A percentile compares a stretch with the other conserved stretches of the same genome.
Evolutionary conservation across 768 basidiomycete species (phyloP).

Genomic region (Xerocomellus dryophilus): DNA sequence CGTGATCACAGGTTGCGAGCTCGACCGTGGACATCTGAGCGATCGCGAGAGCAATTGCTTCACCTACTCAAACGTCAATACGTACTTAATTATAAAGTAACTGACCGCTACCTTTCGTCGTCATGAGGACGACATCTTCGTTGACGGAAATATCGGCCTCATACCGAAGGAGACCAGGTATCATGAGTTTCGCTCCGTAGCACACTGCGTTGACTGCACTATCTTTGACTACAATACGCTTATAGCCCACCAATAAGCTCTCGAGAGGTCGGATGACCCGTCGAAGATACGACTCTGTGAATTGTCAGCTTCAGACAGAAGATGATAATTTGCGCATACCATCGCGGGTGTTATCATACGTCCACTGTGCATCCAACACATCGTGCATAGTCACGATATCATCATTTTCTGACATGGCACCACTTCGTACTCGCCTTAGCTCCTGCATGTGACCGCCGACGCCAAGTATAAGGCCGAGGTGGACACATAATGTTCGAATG

Average conservation of each 20-base stretch:
- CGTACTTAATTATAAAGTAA: neutral
- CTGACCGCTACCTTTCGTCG: slow-evolving; percentile 75
- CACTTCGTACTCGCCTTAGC: slow-evolving; percentile 87
- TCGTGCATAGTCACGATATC: slow-evolving; percentile 99
- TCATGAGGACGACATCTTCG: slow-evolving; percentile 98
- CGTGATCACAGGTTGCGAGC: slow-evolving; percentile 96
- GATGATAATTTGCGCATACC: slow-evolving; percentile 46
- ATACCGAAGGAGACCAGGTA: slow-evolving; percentile 95
- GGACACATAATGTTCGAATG: slow-evolving; percentile 95
- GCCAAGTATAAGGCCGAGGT: slow-evolving; percentile 88
- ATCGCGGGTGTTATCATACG: slow-evolving; percentile 96
- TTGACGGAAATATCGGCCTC: slow-evolving; percentile 91
- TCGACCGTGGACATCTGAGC: slow-evolving; percentile 99
- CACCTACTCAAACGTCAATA: slow-evolving; percentile 45
- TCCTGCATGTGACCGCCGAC: slow-evolving; percentile 99
- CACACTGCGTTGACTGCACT: slow-evolving; percentile 99
- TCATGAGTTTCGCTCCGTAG: slow-evolving; percentile 99
- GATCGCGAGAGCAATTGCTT: slow-evolving; percentile 91
- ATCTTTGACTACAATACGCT: slow-evolving; percentile 98
- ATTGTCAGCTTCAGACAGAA: slow-evolving; percentile 13
- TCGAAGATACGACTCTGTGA: slow-evolving; percentile 88
- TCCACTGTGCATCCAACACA: slow-evolving; percentile 97
- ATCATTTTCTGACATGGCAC: slow-evolving; percentile 96
- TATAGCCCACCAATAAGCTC: slow-evolving; percentile 91
- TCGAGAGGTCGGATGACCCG: slow-evolving; percentile 94